Conservation (phyloP, 2,329 filamentous ascomycete species). For the Trichophaea hybrida region DNA sequence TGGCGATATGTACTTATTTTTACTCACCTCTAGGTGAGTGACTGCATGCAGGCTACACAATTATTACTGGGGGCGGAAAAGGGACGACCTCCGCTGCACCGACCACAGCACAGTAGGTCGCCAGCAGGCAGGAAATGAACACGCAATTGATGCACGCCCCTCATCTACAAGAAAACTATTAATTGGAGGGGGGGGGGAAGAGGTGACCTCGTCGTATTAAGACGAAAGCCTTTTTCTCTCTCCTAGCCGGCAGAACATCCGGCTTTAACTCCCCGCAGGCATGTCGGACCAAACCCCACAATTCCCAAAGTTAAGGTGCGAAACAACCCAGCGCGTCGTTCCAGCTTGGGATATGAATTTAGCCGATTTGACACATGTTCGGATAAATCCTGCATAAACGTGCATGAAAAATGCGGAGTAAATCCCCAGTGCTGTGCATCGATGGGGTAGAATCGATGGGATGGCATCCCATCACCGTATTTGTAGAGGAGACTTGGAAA, state of each 20-base stretch:
- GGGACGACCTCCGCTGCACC: no score
- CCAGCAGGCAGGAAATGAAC: no score
- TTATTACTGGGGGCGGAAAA: no score
- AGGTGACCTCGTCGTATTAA: neutral
- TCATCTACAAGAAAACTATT: neutral
- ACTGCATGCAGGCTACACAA: no score
- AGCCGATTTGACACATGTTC: neutral
- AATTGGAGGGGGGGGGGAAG: neutral
- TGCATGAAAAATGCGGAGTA: neutral
- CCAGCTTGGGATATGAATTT: neutral
- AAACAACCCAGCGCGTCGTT: constrained; percentile 22
- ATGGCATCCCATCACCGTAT: neutral
- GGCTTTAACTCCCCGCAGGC: neutral
- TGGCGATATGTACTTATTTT: no score
- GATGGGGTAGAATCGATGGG: neutral
- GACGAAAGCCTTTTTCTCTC: neutral
- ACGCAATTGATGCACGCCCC: neutral
- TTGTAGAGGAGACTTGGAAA: neutral
- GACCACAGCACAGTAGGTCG: no score
- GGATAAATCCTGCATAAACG: neutral
- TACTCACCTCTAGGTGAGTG: no score
- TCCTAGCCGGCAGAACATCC: neutral
- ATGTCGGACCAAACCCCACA: neutral
- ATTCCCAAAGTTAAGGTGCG: constrained; percentile 10
- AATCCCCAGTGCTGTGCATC: neutral